These are phyloP conservation scores for Claviceps sp. DNA, from an alignment of 2,329 filamentous ascomycete genomes.

Conservation along the genomic window DNA sequence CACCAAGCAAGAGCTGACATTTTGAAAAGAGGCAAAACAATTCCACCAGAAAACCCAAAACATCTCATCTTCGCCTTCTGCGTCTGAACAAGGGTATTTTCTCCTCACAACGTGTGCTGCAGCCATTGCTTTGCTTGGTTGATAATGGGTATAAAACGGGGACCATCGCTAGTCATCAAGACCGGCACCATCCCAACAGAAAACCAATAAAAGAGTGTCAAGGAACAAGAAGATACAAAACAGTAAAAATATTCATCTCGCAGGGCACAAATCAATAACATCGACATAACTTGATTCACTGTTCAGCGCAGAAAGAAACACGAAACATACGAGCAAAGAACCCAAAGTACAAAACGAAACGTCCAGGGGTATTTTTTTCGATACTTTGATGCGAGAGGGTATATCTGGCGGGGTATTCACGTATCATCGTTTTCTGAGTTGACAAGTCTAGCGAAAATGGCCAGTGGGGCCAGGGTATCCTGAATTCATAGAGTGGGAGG, in stretches of 20 bases:
- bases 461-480: constrained; percentile 90
- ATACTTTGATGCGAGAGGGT: constrained; percentile 39
- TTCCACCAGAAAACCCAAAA: neutral
- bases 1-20: neutral
- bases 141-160: constrained; percentile 23
- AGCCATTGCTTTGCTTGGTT: constrained; percentile 16
- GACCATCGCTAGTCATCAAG: constrained; percentile 20
- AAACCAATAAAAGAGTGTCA: constrained; percentile 8
- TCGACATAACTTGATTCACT: constrained; percentile 5
- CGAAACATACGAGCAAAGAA: neutral
- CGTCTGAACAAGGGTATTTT: constrained; percentile 19
- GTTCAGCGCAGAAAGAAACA: neutral
- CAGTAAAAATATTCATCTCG: constrained; percentile 4
- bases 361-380: constrained; percentile 40
- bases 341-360: constrained; percentile 10
- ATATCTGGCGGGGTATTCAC: constrained; percentile 52
- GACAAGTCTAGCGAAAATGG: constrained; percentile 67
- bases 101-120: constrained; percentile 14
- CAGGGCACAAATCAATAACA: constrained; percentile 7
- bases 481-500: constrained; percentile 89
- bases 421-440: constrained; percentile 32
- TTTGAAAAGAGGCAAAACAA: neutral
- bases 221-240: neutral
- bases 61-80: neutral
- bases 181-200: constrained; percentile 11